Percentiles rank a stretch among this genome's conserved stretches.
phyloP scores from a whole-genome alignment of 2,329 filamentous ascomycete species.

The Colletotrichum orchidophilum region DNA sequence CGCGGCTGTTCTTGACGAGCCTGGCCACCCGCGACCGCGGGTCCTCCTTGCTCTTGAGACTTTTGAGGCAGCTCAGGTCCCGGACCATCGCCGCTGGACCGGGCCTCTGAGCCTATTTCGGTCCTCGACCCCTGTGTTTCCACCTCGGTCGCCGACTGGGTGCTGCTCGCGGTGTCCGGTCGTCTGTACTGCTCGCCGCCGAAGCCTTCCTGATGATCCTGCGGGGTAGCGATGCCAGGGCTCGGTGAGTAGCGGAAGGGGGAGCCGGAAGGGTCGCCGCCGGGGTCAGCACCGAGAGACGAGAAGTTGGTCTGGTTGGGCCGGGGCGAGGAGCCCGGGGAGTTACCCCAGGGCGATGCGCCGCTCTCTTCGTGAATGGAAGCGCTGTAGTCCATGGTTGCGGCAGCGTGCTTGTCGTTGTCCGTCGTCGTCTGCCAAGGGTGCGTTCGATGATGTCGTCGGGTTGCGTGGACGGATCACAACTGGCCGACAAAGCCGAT shows the following conservation, averaged over 20 bases:
- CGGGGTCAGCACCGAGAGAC: slow-evolving; percentile 40
- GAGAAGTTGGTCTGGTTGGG: slow-evolving; percentile 56
- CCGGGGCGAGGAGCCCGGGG: slow-evolving; percentile 60
- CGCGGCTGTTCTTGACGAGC: slow-evolving; percentile 60
- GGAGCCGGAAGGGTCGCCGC: slow-evolving; percentile 50
- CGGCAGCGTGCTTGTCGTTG: not conserved
- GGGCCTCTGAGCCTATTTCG: slow-evolving; percentile 32
- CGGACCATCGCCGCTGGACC: slow-evolving; percentile 34
- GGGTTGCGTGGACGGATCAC: slow-evolving; percentile 27
- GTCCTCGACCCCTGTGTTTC: slow-evolving; percentile 47
- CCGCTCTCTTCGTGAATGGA: slow-evolving; percentile 64
- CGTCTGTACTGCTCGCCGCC: slow-evolving; percentile 51
- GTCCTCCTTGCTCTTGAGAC: slow-evolving; percentile 38
- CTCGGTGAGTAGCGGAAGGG: slow-evolving; percentile 56
- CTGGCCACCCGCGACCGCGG: slow-evolving; percentile 32
- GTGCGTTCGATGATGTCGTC: slow-evolving; percentile 5
- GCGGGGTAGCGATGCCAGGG: slow-evolving; percentile 53
- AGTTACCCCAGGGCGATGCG: slow-evolving; percentile 66
- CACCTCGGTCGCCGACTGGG: slow-evolving; percentile 54
- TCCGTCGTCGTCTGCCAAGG: not conserved
- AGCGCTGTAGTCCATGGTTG: slow-evolving; percentile 66
- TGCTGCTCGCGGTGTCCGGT: slow-evolving; percentile 56
- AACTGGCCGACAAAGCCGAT: slow-evolving; percentile 32
- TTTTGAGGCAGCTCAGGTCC: slow-evolving; percentile 36
- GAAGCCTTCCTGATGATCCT: slow-evolving; percentile 46